Conservation (phyloP, 1,284 basidiomycete species). For the Sparassis latifolia region DNA sequence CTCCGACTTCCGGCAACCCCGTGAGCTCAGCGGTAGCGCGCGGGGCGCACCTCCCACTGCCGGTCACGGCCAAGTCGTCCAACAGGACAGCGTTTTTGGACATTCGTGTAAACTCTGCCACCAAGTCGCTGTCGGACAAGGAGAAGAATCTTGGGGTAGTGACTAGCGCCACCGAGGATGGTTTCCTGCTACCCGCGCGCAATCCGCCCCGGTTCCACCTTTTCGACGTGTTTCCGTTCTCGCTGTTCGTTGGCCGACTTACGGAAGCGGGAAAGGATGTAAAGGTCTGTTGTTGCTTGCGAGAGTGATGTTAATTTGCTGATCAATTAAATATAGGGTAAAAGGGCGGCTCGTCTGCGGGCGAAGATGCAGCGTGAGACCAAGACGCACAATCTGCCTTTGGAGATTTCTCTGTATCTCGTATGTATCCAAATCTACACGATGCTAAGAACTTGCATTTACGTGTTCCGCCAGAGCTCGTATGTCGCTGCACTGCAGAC, state of each 20-base stretch:
- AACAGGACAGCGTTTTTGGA: constrained; percentile 11
- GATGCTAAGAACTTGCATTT: background rate
- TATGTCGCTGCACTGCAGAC: constrained; percentile 57
- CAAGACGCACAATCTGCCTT: constrained; percentile 61
- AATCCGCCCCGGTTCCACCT: constrained; percentile 58
- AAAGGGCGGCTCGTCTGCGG: constrained; percentile 47
- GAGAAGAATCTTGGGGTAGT: constrained; percentile 10
- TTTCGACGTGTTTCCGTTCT: constrained; percentile 66
- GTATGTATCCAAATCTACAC: constrained; percentile 30
- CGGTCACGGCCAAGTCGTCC: constrained; percentile 25
- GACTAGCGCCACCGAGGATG: constrained; percentile 25
- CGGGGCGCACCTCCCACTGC: constrained; percentile 27
- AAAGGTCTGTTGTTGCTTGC: constrained; percentile 25
- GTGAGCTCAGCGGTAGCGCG: background rate
- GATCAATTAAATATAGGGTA: constrained; percentile 24
- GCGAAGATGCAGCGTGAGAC: constrained; percentile 40
- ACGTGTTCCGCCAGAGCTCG: constrained; percentile 40
- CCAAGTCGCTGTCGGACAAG: background rate
- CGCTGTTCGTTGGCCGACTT: constrained; percentile 45
- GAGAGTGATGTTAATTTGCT: background rate
- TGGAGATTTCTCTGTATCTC: constrained; percentile 71
- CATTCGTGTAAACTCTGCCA: constrained; percentile 7
- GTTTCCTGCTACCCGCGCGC: constrained; percentile 48
- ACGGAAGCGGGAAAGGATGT: constrained; percentile 41
- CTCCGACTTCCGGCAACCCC: background rate